phyloP scores from a whole-genome alignment of 2,329 filamentous ascomycete genomes.

The Aureobasidium sp. region DNA sequence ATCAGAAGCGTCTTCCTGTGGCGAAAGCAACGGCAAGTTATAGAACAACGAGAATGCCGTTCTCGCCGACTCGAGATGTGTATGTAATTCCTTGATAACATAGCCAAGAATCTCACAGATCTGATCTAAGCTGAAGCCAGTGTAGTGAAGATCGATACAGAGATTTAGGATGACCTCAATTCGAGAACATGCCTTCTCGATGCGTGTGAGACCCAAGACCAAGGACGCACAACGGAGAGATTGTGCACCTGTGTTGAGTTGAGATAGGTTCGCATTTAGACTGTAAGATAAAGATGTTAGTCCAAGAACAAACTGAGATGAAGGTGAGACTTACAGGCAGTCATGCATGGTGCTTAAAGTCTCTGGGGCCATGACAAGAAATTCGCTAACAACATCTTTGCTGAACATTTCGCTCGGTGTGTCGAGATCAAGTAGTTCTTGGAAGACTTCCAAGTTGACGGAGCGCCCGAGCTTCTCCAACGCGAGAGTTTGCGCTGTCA shows the following conservation, averaged over 20 bases:
- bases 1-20: not conserved
- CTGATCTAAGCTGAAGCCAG: not conserved
- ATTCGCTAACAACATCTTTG: constrained; percentile 8
- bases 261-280: not conserved
- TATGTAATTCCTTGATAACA: not conserved
- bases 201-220: constrained; percentile 4
- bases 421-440: constrained; percentile 18
- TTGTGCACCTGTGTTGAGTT: constrained; percentile 9
- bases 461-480: not conserved
- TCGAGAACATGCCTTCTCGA: constrained; percentile 10
- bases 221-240: constrained; percentile 14
- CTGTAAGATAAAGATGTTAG: not conserved
- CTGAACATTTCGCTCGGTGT: constrained; percentile 10
- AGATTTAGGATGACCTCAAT: constrained; percentile 1
- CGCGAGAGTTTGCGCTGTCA: constrained; percentile 2
- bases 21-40: not conserved
- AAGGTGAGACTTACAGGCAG: constrained; percentile 6
- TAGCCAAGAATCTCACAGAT: constrained; percentile 1
- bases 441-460: constrained; percentile 3
- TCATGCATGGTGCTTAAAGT: not conserved
- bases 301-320: not conserved
- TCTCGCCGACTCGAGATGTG: constrained; percentile 1
- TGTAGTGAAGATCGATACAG: constrained; percentile 16
- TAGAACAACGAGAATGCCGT: not conserved
- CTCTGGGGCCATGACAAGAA: not conserved